Conservation (phyloP, 768 basidiomycete species). For the Chalciporus piperatus region DNA sequence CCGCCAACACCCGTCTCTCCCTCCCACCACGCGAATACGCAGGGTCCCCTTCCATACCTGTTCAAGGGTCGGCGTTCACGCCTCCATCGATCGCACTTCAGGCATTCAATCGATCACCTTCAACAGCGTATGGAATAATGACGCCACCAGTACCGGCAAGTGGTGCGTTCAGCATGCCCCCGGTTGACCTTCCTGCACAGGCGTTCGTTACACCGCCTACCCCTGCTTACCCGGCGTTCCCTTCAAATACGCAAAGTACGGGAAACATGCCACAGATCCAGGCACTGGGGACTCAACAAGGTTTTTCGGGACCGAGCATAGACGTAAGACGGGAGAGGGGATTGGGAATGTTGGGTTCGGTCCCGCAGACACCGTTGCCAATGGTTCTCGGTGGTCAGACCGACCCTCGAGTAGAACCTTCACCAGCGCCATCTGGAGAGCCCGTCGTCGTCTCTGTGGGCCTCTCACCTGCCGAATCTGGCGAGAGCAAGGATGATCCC, state of each 20-base stretch:
- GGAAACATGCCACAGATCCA: slow-evolving; percentile 56
- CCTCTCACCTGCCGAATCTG: slow-evolving; percentile 31
- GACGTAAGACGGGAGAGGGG: slow-evolving; percentile 67
- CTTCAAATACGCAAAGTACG: slow-evolving; percentile 40
- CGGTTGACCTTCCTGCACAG: slow-evolving; percentile 17
- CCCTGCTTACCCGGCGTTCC: slow-evolving; percentile 73
- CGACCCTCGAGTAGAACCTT: slow-evolving; percentile 27
- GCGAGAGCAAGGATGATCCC: slow-evolving; percentile 1
- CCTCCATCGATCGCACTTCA: slow-evolving; percentile 38
- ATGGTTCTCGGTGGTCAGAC: slow-evolving; percentile 42
- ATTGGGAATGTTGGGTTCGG: slow-evolving; percentile 25
- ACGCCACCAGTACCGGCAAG: slow-evolving; percentile 27
- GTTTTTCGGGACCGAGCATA: slow-evolving; percentile 53
- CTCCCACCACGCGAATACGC: slow-evolving; percentile 27
- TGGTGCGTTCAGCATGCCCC: neutral
- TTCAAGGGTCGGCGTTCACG: slow-evolving; percentile 19
- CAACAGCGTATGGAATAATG: slow-evolving; percentile 31
- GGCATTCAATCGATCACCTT: slow-evolving; percentile 25
- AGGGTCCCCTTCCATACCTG: slow-evolving; percentile 8
- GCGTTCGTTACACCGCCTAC: slow-evolving; percentile 45
- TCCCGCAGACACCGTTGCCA: slow-evolving; percentile 57
- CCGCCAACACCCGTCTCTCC: slow-evolving; percentile 22
- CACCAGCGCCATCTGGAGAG: slow-evolving; percentile 38
- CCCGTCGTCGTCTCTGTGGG: slow-evolving; percentile 72
- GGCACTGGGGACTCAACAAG: slow-evolving; percentile 47